Base-by-base conservation (phyloP, 108 stramenopile genomes). In the Cylindrotheca closterium region DNA sequence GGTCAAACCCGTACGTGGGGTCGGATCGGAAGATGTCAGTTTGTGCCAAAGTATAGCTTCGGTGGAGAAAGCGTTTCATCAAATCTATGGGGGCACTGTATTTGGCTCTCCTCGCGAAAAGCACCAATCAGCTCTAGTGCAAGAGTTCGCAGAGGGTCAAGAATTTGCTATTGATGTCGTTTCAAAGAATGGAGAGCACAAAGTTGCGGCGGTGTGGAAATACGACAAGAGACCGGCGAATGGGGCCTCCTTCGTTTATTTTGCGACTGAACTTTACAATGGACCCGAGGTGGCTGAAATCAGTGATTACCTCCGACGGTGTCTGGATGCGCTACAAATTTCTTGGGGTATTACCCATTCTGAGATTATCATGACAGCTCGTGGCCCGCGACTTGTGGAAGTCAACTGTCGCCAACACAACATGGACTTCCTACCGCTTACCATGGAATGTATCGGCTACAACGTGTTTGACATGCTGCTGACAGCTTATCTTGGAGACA, bases 121-220 rank as follows among this genome's bases (percentile, higher is more conserved):
- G 31, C 94, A 97, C 34, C 78, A 95, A 17, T 60, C 84, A 21
- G 93, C 95, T 49, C 68, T 89, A 24, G 72, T 91, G 0, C 88
- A 91, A 63, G 88, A 91, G 55, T 94, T 84, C 55, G 83, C 85
- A 24, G 48, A 50, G 12, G 97, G 97, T 17, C 70, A 60, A 28
- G 98, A 99, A 73, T 97, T 91, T 66, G 96, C 96, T 8, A 70
- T 97, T 3, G 98, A 99, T 68, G 78, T 84, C 5, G 97, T 99
- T 1, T 78, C 79, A 57, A 77, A 81, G 4, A 75, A 93, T 70
- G 98, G 97, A 0, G 82, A 90, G 32, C 83, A 92, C 65, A 96
- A 98, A 70, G 82, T 95, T 42, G 90, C 92, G 26, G 98, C 96
- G 5, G 65, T 99, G 19, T 99, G 98, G 98, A 77, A 79, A 58